Percentiles rank a stretch among this genome's conserved stretches.
phyloP scores from a whole-genome alignment of 352 stramenopile species.

The Phytophthora idaei region DNA sequence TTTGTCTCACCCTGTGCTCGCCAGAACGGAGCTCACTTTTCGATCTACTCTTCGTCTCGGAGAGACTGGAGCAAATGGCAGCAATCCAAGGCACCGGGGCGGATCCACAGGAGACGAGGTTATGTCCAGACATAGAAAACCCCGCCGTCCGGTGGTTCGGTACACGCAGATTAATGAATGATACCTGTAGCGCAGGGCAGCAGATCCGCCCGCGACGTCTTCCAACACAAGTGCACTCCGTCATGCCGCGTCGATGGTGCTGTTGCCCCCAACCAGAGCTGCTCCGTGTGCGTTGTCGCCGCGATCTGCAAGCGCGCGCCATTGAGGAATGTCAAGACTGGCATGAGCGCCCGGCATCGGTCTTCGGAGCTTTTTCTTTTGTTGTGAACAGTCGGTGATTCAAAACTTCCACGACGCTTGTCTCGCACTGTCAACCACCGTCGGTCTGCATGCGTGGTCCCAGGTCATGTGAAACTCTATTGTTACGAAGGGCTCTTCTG shows the following conservation, averaged over 20 bases:
- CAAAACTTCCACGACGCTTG: slow-evolving; percentile 22
- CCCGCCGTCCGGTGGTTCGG: neutral
- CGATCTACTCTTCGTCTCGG: neutral
- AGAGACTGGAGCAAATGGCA: neutral
- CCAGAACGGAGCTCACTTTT: too few species aligned
- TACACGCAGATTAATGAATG: neutral
- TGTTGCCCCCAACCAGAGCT: too few species aligned
- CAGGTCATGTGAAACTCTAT: neutral
- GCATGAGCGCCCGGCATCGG: neutral
- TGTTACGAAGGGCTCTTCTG: slow-evolving; percentile 18
- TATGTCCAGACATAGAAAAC: slow-evolving; percentile 15
- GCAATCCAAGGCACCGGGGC: too few species aligned
- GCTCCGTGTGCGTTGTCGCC: too few species aligned
- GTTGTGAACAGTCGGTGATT: slow-evolving; percentile 16
- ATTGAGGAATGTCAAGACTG: neutral
- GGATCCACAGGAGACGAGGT: too few species aligned
- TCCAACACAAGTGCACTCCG: slow-evolving; percentile 5
- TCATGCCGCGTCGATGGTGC: slow-evolving; percentile 4
- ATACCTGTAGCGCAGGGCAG: too few species aligned
- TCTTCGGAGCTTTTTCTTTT: slow-evolving; percentile 22
- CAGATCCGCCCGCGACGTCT: neutral
- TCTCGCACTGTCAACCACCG: slow-evolving; percentile 3
- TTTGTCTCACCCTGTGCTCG: too few species aligned
- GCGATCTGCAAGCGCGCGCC: slow-evolving; percentile 9
- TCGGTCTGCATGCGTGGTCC: too few species aligned